These are phyloP conservation scores for Chlorella sp. DNA, from an alignment of 139 green algal genomes.

Conservation along the genomic window DNA sequence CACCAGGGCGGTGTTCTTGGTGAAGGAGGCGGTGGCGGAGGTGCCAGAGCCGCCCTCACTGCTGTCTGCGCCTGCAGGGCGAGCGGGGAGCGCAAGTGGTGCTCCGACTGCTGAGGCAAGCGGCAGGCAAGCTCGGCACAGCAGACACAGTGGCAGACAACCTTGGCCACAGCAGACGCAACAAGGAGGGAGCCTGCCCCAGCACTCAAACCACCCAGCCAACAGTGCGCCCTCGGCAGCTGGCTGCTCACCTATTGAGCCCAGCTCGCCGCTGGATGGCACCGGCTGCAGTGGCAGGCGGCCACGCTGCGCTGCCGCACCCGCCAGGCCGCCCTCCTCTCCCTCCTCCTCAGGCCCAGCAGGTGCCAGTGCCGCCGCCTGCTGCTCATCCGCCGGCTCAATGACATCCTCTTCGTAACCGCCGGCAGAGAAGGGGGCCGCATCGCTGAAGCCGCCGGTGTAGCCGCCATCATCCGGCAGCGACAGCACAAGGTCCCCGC, in stretches of 20 bases:
- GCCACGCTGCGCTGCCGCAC: not conserved
- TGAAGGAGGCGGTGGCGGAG: constrained; percentile 35
- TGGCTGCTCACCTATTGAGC: not conserved
- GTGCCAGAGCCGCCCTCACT: not conserved
- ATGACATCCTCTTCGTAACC: not conserved
- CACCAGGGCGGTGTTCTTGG: constrained; percentile 34
- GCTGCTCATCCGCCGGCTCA: constrained; percentile 27
- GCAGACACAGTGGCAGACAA: too few relatives aligned
- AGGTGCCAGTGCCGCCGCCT: not conserved
- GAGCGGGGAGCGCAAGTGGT: not conserved
- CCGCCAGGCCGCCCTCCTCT: not conserved
- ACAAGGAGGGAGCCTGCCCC: not conserved
- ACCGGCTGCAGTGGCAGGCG: not conserved
- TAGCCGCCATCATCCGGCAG: constrained; percentile 8
- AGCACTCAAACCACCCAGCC: not conserved
- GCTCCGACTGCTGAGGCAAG: too few relatives aligned
- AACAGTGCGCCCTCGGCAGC: not conserved
- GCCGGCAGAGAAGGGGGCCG: not conserved
- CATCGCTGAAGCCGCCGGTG: not conserved
- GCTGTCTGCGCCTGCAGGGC: not conserved
- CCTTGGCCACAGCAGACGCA: too few relatives aligned
- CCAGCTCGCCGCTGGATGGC: constrained; percentile 11
- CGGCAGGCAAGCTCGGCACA: too few relatives aligned
- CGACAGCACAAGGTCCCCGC: not conserved
- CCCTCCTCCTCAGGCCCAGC: not conserved